Conservation (phyloP, 2,329 filamentous ascomycete genomes). For the Sporothrix protearum region DNA sequence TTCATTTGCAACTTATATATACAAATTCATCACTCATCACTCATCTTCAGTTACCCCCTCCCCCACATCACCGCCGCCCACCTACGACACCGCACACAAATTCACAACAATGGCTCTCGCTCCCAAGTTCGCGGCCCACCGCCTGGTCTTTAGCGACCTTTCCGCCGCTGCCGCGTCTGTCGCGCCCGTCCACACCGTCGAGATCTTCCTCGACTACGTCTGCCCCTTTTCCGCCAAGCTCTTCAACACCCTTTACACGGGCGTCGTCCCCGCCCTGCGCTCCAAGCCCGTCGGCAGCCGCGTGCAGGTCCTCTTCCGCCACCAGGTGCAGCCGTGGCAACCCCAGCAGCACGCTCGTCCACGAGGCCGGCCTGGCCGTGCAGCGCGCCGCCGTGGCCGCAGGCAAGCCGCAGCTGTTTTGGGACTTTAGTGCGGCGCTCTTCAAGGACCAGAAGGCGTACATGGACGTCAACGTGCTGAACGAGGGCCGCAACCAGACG, state of each 20-base stretch:
- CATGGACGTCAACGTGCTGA: conserved; percentile 81
- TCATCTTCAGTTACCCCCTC: not conserved
- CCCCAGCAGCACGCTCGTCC: conserved; percentile 73
- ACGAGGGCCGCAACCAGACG: conserved; percentile 79
- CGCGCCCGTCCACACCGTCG: conserved; percentile 55
- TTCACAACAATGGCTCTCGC: conserved; percentile 62
- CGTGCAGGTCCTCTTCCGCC: conserved; percentile 77
- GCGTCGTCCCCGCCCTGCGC: conserved; percentile 62
- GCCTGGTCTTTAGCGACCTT: conserved; percentile 50
- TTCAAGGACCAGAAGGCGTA: conserved; percentile 66
- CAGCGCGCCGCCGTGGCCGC: conserved; percentile 52
- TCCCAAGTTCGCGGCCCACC: conserved; percentile 72
- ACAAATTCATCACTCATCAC: no score
- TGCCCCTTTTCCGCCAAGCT: conserved; percentile 69
- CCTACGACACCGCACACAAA: not conserved
- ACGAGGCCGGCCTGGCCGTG: conserved; percentile 83
- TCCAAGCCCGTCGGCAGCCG: conserved; percentile 50
- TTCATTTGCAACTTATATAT: not conserved
- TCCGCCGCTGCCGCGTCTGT: conserved; percentile 38
- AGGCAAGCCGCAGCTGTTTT: conserved; percentile 63
- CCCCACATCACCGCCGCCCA: not conserved
- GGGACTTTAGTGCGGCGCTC: conserved; percentile 68
- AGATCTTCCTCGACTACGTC: conserved; percentile 81
- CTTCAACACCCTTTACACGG: conserved; percentile 70
- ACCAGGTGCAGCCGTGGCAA: conserved; percentile 97